Conservation (phyloP, 371 early-diverging fungal species). For the Zychaea mexicana region DNA sequence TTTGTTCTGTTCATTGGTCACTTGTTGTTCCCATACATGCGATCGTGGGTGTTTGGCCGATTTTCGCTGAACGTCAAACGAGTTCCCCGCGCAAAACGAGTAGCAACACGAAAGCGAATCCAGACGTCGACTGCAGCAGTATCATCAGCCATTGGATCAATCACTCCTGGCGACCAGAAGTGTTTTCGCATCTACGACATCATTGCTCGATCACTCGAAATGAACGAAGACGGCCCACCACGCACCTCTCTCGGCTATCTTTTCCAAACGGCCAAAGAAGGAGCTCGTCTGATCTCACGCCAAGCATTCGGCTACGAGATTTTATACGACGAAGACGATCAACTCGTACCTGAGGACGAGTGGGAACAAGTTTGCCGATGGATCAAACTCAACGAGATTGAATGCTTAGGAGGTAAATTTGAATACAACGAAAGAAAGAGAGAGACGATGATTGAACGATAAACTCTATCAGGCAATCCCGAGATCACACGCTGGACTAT, state of each 20-base stretch:
- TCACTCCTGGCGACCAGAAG: conserved; percentile 37
- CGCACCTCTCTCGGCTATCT: background rate
- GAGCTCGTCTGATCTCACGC: conserved; percentile 27
- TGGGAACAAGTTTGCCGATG: conserved; percentile 39
- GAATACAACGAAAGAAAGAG: no score
- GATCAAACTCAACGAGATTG: conserved; percentile 45
- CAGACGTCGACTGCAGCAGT: background rate
- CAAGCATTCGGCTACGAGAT: conserved; percentile 42
- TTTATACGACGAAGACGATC: conserved; percentile 21
- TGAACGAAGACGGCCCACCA: conserved; percentile 21
- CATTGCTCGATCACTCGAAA: conserved; percentile 20
- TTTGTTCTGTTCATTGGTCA: conserved; percentile 35
- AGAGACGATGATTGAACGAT: no score
- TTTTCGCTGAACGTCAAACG: conserved; percentile 30
- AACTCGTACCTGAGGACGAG: conserved; percentile 27
- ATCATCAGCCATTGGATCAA: background rate
- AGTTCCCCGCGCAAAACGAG: conserved; percentile 21
- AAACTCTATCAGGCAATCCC: conserved; percentile 15
- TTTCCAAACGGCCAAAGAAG: conserved; percentile 22
- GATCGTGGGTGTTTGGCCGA: conserved; percentile 18
- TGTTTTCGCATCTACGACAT: conserved; percentile 30
- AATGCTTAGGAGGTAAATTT: conserved; percentile 36
- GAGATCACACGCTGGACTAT: conserved; percentile 24
- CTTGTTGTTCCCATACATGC: conserved; percentile 31
- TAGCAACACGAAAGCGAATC: conserved; percentile 11